Evolutionary conservation across 257 asterid species (phyloP).

Genomic region (Linaria vulgaris): DNA sequence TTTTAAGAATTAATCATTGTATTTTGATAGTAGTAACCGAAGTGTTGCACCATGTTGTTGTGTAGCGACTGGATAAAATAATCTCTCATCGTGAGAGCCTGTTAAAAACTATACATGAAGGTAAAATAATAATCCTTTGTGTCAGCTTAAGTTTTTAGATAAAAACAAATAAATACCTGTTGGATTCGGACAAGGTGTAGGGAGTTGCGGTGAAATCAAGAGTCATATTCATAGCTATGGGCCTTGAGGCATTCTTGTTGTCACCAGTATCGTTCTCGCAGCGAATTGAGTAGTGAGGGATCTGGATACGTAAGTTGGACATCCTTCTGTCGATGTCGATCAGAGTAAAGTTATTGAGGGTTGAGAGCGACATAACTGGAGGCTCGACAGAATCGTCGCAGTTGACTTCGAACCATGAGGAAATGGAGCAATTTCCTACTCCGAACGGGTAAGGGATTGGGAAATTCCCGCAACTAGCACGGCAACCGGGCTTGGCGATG

Average conservation of each 20-base stretch:
- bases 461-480: slow-evolving; percentile 19
- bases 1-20: too few relatives aligned
- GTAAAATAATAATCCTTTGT: too few relatives aligned
- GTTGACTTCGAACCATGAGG: slow-evolving; percentile 21
- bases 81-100: too few relatives aligned
- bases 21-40: too few relatives aligned
- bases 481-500: slow-evolving; percentile 26
- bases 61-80: too few relatives aligned
- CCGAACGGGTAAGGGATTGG: slow-evolving; percentile 31
- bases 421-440: slow-evolving; percentile 26
- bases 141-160: too few relatives aligned
- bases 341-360: neutral
- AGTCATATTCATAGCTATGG: neutral
- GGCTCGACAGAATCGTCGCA: slow-evolving; percentile 11
- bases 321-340: slow-evolving; percentile 16
- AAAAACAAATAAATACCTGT: too few relatives aligned
- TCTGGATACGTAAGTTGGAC: slow-evolving; percentile 19
- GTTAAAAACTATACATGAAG: too few relatives aligned
- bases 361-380: slow-evolving; percentile 1
- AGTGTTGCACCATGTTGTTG: too few relatives aligned
- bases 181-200: slow-evolving; percentile 28
- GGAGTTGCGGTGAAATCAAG: slow-evolving; percentile 26
- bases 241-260: too few relatives aligned
- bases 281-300: slow-evolving; percentile 9
- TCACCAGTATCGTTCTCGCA: neutral